These are phyloP conservation scores for Petasospora rhodanensis DNA, from an alignment of 1,139 yeast species.

Conservation along the genomic window DNA sequence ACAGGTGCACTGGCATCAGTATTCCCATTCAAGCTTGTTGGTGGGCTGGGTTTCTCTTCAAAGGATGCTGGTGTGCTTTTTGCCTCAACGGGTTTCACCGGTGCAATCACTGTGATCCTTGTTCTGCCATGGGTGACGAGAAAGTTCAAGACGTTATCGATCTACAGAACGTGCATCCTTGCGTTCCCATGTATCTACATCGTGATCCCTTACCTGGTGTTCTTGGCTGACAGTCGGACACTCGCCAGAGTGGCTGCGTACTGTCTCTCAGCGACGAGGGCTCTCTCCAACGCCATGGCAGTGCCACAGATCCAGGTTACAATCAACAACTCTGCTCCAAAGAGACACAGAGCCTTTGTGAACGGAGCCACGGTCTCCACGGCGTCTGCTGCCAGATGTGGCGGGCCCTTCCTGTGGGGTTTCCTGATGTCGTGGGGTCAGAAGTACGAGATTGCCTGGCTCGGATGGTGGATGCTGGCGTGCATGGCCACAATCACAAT, in stretches of 20 bases:
- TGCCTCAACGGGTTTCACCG: conserved; percentile 53
- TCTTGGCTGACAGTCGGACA: conserved; percentile 23
- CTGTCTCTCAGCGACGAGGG: conserved; percentile 21
- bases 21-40: conserved; percentile 45
- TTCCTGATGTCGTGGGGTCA: conserved; percentile 47
- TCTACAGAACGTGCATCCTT: conserved; percentile 38
- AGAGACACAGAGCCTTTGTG: conserved; percentile 44
- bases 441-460: conserved; percentile 37
- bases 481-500: conserved; percentile 3
- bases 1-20: conserved; percentile 28
- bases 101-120: conserved; percentile 46
- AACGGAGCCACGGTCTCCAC: conserved; percentile 47
- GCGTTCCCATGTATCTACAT: conserved; percentile 47
- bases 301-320: conserved; percentile 41
- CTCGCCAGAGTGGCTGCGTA: conserved; percentile 8
- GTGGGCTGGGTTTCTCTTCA: conserved; percentile 46
- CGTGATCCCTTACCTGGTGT: conserved; percentile 46
- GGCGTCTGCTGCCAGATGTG: conserved; percentile 49
- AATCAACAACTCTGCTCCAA: conserved; percentile 44
- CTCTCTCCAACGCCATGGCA: conserved; percentile 32
- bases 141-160: conserved; percentile 40
- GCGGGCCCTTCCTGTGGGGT: conserved; percentile 63
- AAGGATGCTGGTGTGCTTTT: conserved; percentile 50
- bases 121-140: conserved; percentile 55
- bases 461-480: conserved; percentile 42